phyloP scores from a whole-genome alignment of 2,329 filamentous ascomycete genomes.

The Xylaria sp. region DNA sequence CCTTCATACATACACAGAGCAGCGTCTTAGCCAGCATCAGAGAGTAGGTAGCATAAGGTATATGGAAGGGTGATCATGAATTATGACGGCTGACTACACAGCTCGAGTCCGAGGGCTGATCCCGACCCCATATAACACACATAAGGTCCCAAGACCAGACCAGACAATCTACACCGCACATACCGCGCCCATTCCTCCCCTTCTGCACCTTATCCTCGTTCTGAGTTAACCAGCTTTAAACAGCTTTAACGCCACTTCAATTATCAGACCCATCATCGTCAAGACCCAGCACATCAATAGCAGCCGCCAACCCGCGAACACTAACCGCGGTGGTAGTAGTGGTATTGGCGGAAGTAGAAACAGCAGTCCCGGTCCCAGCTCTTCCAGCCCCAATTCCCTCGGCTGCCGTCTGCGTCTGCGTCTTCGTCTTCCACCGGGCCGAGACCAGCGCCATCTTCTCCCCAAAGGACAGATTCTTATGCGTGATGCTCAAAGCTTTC shows the following conservation, averaged over 20 bases:
- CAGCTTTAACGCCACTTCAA: neutral
- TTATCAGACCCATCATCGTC: neutral
- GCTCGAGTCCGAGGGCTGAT: too few relatives aligned
- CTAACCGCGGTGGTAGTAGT: neutral
- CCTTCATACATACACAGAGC: too few relatives aligned
- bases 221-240: too few relatives aligned
- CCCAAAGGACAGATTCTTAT: constrained; percentile 56
- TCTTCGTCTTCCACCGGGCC: constrained; percentile 66
- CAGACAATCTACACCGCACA: constrained; percentile 17
- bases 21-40: too few relatives aligned
- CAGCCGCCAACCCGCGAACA: constrained; percentile 71
- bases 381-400: too few relatives aligned
- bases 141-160: too few relatives aligned
- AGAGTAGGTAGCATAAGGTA: too few relatives aligned
- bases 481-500: constrained; percentile 35
- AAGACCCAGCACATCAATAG: constrained; percentile 60
- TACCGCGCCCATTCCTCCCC: constrained; percentile 11
- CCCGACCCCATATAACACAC: too few relatives aligned
- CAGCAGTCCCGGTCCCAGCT: too few relatives aligned
- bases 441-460: constrained; percentile 70
- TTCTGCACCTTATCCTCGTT: neutral
- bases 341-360: too few relatives aligned
- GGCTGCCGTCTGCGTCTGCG: constrained; percentile 43
- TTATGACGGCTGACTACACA: too few relatives aligned
- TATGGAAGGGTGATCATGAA: too few relatives aligned